Base-by-base conservation (phyloP, 2,329 filamentous ascomycete genomes). In the Pseudogymnoascus sp. region DNA sequence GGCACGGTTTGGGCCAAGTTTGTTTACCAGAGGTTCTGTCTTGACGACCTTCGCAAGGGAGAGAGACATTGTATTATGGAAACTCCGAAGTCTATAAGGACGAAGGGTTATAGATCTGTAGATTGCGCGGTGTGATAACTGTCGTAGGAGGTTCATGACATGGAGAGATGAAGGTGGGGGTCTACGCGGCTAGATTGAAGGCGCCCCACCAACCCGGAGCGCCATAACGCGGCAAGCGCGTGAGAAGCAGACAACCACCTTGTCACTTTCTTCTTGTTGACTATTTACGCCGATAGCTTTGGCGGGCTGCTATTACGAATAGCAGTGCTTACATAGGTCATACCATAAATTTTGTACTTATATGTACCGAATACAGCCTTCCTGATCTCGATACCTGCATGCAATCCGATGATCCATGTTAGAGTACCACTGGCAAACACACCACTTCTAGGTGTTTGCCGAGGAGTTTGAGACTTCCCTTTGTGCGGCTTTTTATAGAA, bases 21-120 rank as follows among this genome's bases (percentile, higher is more conserved):
- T 73, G 65, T 31, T 56, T 74, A 82, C 80, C 65, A 83, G 70
- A 38, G 79, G 77, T 67, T 75, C 76, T 0, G 74, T 76, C 14
- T 76, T 77, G 29, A 79, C 64, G 26, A 81, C 72, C 67, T 79
- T 81, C 4, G 78, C 73, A 31, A 78, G 71, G 37, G 71, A 66
- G 60, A 76, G 71, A 59, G 79, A 78, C 79, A 81, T 81, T 60
- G 19, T 60, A 16, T 14, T 56, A 19, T 56, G 47, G 2, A 56
- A 56, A 56, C 26, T 7, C n/a, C 47, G 47, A 31, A 26, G 10
- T 19, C n/a, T 31, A 31, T 13, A 56, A 16, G 26, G 26, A 19
- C n/a, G 26, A 56, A 16, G 26, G 10, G 31, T n/a, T 19, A 56
- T 13, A 1, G 26, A 56, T 33, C 1, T 56, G 10, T 56, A 56